These are phyloP conservation scores for Colletotrichum sp. DNA, from an alignment of 2,329 filamentous ascomycete genomes.

Conservation along the genomic window DNA sequence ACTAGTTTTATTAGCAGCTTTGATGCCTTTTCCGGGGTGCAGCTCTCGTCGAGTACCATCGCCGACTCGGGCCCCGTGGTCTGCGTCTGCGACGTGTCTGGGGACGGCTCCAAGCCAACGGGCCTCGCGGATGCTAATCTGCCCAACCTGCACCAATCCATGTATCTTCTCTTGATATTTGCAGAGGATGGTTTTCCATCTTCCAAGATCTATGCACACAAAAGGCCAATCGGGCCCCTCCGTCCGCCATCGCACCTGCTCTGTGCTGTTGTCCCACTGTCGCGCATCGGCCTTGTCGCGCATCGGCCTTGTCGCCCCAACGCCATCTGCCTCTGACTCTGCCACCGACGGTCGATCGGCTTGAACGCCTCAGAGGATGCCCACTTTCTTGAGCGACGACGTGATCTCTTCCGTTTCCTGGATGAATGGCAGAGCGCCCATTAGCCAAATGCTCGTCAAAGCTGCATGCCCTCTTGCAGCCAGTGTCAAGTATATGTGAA, in stretches of 20 bases:
- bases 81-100: not conserved
- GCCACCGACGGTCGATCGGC: not conserved
- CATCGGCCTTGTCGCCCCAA: not conserved
- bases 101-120: not conserved
- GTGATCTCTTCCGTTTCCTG: conserved; percentile 40
- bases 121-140: not conserved
- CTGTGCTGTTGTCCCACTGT: not conserved
- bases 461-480: not conserved
- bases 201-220: conserved; percentile 48
- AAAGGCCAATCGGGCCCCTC: conserved; percentile 27
- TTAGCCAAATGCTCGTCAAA: conserved; percentile 26
- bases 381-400: conserved; percentile 40
- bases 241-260: not conserved
- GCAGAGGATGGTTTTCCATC: conserved; percentile 47
- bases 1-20: conserved; percentile 8
- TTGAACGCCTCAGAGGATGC: conserved; percentile 39
- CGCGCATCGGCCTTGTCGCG: not conserved
- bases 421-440: conserved; percentile 22
- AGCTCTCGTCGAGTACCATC: not conserved
- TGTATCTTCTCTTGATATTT: conserved; percentile 41
- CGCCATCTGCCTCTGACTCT: not conserved
- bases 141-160: not conserved
- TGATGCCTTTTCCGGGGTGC: not conserved
- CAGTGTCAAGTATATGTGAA: not conserved
- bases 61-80: not conserved